These are phyloP conservation scores for Hemisphaericaspora xylanilytica DNA, from an alignment of 1,139 yeast genomes.

Conservation along the genomic window DNA sequence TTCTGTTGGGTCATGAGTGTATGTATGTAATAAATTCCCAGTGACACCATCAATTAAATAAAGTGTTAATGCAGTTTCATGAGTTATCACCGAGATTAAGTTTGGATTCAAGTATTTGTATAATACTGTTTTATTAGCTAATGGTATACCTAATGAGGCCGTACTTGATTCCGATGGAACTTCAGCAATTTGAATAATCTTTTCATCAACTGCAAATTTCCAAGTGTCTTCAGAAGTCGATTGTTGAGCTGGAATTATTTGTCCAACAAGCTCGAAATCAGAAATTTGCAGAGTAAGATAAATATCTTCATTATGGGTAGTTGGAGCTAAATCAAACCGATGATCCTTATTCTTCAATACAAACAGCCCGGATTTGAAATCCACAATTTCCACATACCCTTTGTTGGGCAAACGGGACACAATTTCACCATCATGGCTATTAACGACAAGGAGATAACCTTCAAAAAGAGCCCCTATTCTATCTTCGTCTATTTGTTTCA, in stretches of 20 bases:
- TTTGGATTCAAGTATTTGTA: constrained; percentile 85
- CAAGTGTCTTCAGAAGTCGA: constrained; percentile 23
- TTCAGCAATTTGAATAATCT: constrained; percentile 19
- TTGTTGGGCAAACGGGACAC: constrained; percentile 5
- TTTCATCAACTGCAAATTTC: constrained; percentile 22
- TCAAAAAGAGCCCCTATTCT: constrained; percentile 23
- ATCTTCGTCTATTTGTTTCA: constrained; percentile 16
- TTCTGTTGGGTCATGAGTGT: constrained; percentile 41
- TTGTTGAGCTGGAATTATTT: constrained; percentile 16
- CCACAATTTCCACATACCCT: constrained; percentile 7
- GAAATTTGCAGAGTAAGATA: constrained; percentile 9
- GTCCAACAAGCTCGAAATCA: constrained; percentile 22
- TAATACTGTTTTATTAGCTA: constrained; percentile 70
- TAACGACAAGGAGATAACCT: constrained; percentile 17
- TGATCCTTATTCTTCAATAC: constrained; percentile 11
- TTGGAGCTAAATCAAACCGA: not conserved
- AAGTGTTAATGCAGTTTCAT: constrained; percentile 36
- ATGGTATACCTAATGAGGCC: constrained; percentile 67
- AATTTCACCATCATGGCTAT: constrained; percentile 27
- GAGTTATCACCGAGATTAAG: constrained; percentile 54
- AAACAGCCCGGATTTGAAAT: constrained; percentile 5
- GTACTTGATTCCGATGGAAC: constrained; percentile 43
- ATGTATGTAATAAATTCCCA: constrained; percentile 60
- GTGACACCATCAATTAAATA: constrained; percentile 65
- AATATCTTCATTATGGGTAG: constrained; percentile 9